Evolutionary conservation across 495 filamentous ascomycete species (phyloP).

Genomic region (Penicillium maclennaniae): DNA sequence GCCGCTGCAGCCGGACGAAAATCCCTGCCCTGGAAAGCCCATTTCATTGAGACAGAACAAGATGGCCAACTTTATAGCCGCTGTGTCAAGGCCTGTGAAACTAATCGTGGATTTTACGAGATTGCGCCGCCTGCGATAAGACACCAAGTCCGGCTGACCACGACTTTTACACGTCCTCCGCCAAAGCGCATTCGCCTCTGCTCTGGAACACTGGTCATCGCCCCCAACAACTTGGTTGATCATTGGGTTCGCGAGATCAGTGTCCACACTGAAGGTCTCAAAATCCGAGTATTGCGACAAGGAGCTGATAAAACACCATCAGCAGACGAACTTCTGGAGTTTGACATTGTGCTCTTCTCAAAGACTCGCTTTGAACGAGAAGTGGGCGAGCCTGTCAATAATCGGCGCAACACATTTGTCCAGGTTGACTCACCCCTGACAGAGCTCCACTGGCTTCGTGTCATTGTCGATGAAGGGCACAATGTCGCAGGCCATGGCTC

Average conservation of each 20-base stretch:
- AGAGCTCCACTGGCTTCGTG: constrained; percentile 73
- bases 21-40: constrained; percentile 63
- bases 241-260: constrained; percentile 59
- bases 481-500: constrained; percentile 59
- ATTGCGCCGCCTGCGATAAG: constrained; percentile 47
- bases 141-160: constrained; percentile 39
- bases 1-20: constrained; percentile 61
- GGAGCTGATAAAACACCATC: constrained; percentile 55
- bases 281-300: constrained; percentile 55
- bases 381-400: constrained; percentile 30
- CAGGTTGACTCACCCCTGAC: constrained; percentile 57
- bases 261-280: constrained; percentile 67
- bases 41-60: constrained; percentile 45
- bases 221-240: constrained; percentile 47
- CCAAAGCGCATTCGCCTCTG: constrained; percentile 58
- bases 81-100: constrained; percentile 55
- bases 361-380: constrained; percentile 68
- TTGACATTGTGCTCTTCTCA: constrained; percentile 79
- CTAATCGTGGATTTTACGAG: constrained; percentile 51
- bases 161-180: constrained; percentile 34
- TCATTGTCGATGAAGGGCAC: constrained; percentile 92
- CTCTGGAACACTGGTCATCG: constrained; percentile 57
- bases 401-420: constrained; percentile 29
- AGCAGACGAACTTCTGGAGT: constrained; percentile 55
- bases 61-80: constrained; percentile 35